These are phyloP conservation scores for Plantago major DNA, from an alignment of 257 asterid genomes.

Conservation along the genomic window DNA sequence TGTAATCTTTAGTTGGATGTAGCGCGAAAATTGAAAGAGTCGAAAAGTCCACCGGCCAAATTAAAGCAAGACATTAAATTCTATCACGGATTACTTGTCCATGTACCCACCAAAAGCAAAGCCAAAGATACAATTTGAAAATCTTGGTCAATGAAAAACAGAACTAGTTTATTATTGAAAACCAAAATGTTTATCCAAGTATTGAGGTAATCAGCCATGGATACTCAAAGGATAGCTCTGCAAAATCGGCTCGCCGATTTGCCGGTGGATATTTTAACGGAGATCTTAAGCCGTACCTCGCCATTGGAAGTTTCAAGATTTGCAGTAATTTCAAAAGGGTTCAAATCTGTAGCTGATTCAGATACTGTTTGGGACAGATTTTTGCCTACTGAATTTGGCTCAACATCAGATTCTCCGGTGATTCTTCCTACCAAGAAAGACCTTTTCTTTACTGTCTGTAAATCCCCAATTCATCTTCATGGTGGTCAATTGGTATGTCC, in stretches of 20 bases:
- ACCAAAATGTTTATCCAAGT: background rate
- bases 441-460: background rate
- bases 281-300: background rate
- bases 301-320: conserved; percentile 3
- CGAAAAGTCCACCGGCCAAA: too few relatives aligned
- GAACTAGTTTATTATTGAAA: background rate
- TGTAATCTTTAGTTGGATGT: too few relatives aligned
- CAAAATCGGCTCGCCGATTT: background rate
- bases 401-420: background rate
- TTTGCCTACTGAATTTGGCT: background rate
- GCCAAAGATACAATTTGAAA: background rate
- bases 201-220: too few relatives aligned
- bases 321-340: background rate
- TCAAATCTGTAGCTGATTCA: background rate
- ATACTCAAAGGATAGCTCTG: too few relatives aligned
- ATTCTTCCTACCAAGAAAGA: background rate
- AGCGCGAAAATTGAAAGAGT: too few relatives aligned
- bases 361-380: conserved; percentile 4
- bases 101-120: background rate
- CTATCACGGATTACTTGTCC: too few relatives aligned
- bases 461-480: conserved; percentile 1
- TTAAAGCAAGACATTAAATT: too few relatives aligned
- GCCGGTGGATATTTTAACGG: background rate
- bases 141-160: background rate
- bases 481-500: background rate